Evolutionary conservation across 345 rosid species (phyloP), one percentile per base, ranked within the genome.

Genomic region (Rhodomyrtus tomentosa): DNA sequence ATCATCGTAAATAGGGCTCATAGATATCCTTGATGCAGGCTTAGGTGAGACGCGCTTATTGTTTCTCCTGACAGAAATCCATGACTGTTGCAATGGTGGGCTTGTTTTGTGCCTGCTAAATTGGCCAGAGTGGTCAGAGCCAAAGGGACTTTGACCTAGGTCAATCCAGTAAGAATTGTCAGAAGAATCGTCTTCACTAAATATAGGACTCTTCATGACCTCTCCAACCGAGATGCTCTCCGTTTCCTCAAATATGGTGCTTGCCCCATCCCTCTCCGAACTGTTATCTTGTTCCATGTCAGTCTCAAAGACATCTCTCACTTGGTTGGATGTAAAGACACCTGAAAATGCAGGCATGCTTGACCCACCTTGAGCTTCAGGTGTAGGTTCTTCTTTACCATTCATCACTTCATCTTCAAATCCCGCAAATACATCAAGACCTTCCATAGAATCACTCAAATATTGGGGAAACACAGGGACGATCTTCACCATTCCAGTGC

Each of bases 341-440:
- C 98, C 98, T 3, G 98, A 95, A 84, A 95, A 95, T 25, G 93
- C 98, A 27, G 96, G 95, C 94, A 93, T 86, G 48, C 90, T 92
- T 9, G 91, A 80, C 7, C 92, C 91, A 79, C 85, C 92, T 74
- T 84, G 87, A 49, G 85, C 85, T 81, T 90, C 91, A 10, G 89
- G 87, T 10, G 51, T 54, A n/a, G 89, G 83, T 82, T 89, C 92
- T 86, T 92, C 96, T 74, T 86, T 83, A 24, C 81, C 84, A 82
- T 87, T 52, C 73, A 80, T 83, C 16, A 80, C 87, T 56, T 86
- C 88, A 84, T 92, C 91, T 87, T 91, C 94, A 81, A 86, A 59
- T 83, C 93, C 92, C 73, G 86, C 88, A 82, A 93, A 88, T 52
- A 68, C 86, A 83, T 95, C 95, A 29, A 95, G 87, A 81, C 94